Evolutionary conservation across 768 basidiomycete species (phyloP), one percentile per base, ranked within the genome.

Genomic region (Cubamyces lactineus): DNA sequence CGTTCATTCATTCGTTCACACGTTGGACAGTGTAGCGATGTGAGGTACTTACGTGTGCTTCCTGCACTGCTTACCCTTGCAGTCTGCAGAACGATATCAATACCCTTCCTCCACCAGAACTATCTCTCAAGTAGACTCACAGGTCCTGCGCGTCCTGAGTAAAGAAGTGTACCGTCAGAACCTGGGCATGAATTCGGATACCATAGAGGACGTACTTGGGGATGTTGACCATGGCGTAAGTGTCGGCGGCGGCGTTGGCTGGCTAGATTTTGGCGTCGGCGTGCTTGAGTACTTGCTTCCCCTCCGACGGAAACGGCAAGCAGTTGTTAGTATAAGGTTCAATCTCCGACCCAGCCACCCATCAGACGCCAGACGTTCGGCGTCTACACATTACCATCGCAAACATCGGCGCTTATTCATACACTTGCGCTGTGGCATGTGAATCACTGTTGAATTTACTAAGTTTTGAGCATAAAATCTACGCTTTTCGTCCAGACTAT

Each of bases 61-160:
- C 81, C 83, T 89, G 92, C 95, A 97, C 71, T 86, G 79, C 81
- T 95, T 96, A 78, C 94, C 93, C 84, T 95, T 95, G 92, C 95
- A 96, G 80, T 83, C 92, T 93, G 68, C 51, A 34, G 46, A 41
- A 49, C 53, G 46, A 55, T 38, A 63, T 70, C 50, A 73, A 65
- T 59, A 61, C 51, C 59, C 46, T 49, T 34, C 47, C 38, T 16
- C 42, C 23, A 39, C 16, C 23, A 13, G 21, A 43, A 34, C 17
- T n/a, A n/a, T 55, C 41, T 56, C 45, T 11, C 19, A 30, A 42
- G 19, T 17, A 15, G 53, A 84, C 94, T 88, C 78, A 95, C 94
- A 97, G 71, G 96, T 98, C 80, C 94, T 86, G 80, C 96, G 93
- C 72, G 95, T 97, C 82, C 94, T 89, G 59, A 16, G n/a, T 16